These are phyloP conservation scores for Phanerochaete sordida DNA, from an alignment of 768 basidiomycete genomes.

Conservation along the genomic window DNA sequence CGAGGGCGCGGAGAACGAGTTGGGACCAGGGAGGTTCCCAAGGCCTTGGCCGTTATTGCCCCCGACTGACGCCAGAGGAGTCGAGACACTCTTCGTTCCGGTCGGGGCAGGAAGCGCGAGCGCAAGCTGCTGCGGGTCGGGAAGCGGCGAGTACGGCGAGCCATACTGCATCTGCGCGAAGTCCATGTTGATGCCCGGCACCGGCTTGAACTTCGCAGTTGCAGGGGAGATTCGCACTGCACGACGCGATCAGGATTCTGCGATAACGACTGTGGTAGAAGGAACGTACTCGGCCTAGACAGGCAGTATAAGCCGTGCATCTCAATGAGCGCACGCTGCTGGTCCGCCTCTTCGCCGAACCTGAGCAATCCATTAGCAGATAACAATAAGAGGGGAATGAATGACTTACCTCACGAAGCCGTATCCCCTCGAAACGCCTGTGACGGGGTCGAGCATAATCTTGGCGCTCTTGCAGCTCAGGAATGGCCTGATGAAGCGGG, in stretches of 20 bases:
- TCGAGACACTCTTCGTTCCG: slow-evolving; percentile 64
- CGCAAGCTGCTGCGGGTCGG: slow-evolving; percentile 37
- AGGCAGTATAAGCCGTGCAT: slow-evolving; percentile 91
- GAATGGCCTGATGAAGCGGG: slow-evolving; percentile 87
- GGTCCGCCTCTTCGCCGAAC: slow-evolving; percentile 86
- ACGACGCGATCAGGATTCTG: slow-evolving; percentile 28
- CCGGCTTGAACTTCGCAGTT: slow-evolving; percentile 81
- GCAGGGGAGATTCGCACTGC: slow-evolving; percentile 89
- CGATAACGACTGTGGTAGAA: not conserved
- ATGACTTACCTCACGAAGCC: slow-evolving; percentile 78
- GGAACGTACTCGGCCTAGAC: slow-evolving; percentile 75
- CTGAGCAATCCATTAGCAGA: slow-evolving; percentile 34
- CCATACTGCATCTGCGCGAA: slow-evolving; percentile 44
- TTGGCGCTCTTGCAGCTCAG: slow-evolving; percentile 92
- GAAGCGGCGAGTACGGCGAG: slow-evolving; percentile 20
- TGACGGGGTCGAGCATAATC: slow-evolving; percentile 90
- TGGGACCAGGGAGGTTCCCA: slow-evolving; percentile 38
- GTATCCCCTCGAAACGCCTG: slow-evolving; percentile 86
- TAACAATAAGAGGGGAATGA: not conserved
- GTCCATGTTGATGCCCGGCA: slow-evolving; percentile 33
- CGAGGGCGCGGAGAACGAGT: slow-evolving; percentile 29
- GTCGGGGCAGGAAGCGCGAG: slow-evolving; percentile 47
- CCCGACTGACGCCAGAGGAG: slow-evolving; percentile 52
- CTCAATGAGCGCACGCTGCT: slow-evolving; percentile 84
- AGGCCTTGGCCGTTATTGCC: slow-evolving; percentile 20